Evolutionary conservation across 2,329 filamentous ascomycete genomes (phyloP), one percentile per base, ranked within the genome.

Genomic region (Neonectria hederae): DNA sequence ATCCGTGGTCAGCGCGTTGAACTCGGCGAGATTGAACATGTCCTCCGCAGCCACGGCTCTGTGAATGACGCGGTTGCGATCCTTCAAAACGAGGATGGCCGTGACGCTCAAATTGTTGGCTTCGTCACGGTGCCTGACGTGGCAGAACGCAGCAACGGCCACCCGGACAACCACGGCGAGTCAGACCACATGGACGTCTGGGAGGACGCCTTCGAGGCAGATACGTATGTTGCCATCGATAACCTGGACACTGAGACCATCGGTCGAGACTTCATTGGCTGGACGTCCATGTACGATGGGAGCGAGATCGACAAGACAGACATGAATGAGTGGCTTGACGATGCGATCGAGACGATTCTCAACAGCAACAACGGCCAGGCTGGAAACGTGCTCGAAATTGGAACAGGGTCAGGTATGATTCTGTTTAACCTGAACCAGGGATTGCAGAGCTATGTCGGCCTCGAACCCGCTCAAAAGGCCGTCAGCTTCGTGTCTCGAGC

Each of bases 311-410:
- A 74, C 43, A 70, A 67, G 35, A 54, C 3, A 0, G 73, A 77
- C 19, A 77, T 78, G 76, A 54, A 72, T 2, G 75, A 76, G 46
- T 78, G 76, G 76, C 65, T 78, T 0, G 70, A 76, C 8, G 76
- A 77, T 8, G 74, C 75, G 0, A 72, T 77, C 1, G 14, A 49
- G 1, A 61, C 67, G 0, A 65, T 76, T 0, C 63, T 49, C 6
- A 59, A 72, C 3, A 11, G 7, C 38, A 42, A 42, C 5, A 67
- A 61, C 6, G 32, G 24, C 9, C n/a, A 5, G 5, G 40, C 62
- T 1, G 61, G 62, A 0, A 45, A 70, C 13, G 70, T 77, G 0
- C 64, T 77, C 0, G 76, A 77, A 48, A 60, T 78, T 0, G 76
- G 76, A 2, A 72, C 75, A 1, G 76, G 76, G 0, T 63, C 70